Evolutionary conservation across 305 asterid species (phyloP), one percentile per base, ranked within the genome.

Genomic region (Lippia alba): DNA sequence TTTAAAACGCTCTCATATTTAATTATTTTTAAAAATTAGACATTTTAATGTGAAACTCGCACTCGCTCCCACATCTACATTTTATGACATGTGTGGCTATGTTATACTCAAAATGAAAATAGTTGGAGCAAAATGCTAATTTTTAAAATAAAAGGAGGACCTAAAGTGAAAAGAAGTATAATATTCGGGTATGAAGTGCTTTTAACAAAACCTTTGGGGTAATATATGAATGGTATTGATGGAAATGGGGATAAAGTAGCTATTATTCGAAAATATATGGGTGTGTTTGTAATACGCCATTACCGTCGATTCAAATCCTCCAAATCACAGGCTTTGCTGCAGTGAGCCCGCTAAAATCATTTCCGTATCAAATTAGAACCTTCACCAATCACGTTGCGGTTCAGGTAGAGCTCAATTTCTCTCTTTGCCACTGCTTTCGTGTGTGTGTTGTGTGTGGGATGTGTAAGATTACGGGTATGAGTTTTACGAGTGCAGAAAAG

Each of bases 291-390:
- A 39, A 39, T 5, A 12, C 33, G 36, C 60, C 36, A 55, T 18
- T 0, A 19, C 8, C 6, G 44, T 58, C 12, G 20, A 58, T 58
- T 58, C 63, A 36, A 34, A 59, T n/a, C 36, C 50, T 60, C 51
- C 50, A 9, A 8, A 36, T 33, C 30, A 24, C 30, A 24, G 3
- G 30, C 30, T 24, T 24, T 24, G 30, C 30, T 4, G 12, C 40
- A 44, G 6, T 5, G 30, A 59, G 48, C 64, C 63, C 64, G 66
- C 66, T 40, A 8, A 17, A 15, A 61, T 49, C n/a, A 49, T 2
- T 16, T 8, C 24, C 32, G 17, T 15, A 15, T 61, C 48, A 51
- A 39, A 33, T 66, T 39, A 61, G 6, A 36, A 66, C 1, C 39
- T 64, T 6, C 46, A 49, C 40, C n/a, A 18, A 48, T 6, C 46